These are phyloP conservation scores for Teunomyces kruisii DNA, from an alignment of 805 yeast genomes.

Conservation along the genomic window DNA sequence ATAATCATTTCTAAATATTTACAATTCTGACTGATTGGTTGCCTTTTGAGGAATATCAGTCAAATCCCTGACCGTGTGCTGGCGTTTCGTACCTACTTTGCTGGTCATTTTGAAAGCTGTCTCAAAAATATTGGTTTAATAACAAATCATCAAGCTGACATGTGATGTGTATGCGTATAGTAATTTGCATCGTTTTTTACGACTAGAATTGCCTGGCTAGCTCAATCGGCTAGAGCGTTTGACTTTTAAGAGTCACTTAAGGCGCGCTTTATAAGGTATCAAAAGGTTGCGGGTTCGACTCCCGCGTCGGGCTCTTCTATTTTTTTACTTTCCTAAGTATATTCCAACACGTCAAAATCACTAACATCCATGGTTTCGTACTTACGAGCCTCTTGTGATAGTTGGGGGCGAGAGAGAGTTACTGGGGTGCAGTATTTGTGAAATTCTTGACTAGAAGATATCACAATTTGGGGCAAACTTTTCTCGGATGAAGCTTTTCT, in stretches of 20 bases:
- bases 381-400: neutral
- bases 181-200: neutral
- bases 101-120: too few relatives aligned
- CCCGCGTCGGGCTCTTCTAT: constrained; percentile 6
- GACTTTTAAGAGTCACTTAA: constrained; percentile 9
- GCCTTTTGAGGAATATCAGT: too few relatives aligned
- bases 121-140: too few relatives aligned
- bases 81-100: too few relatives aligned
- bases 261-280: constrained; percentile 7
- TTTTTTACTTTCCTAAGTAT: neutral
- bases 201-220: constrained; percentile 23
- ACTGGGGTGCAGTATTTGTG: neutral
- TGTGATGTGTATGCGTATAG: too few relatives aligned
- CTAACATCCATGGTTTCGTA: neutral
- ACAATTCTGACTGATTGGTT: too few relatives aligned
- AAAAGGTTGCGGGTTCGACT: constrained; percentile 6
- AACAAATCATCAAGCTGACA: neutral
- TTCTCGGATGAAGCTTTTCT: neutral
- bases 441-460: neutral
- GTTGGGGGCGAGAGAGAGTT: neutral
- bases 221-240: constrained; percentile 14
- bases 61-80: too few relatives aligned
- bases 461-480: neutral
- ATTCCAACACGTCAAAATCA: neutral
- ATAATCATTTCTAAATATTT: too few relatives aligned